Base-by-base conservation (phyloP, 805 yeast species). In the Yueomyces sinensis region DNA sequence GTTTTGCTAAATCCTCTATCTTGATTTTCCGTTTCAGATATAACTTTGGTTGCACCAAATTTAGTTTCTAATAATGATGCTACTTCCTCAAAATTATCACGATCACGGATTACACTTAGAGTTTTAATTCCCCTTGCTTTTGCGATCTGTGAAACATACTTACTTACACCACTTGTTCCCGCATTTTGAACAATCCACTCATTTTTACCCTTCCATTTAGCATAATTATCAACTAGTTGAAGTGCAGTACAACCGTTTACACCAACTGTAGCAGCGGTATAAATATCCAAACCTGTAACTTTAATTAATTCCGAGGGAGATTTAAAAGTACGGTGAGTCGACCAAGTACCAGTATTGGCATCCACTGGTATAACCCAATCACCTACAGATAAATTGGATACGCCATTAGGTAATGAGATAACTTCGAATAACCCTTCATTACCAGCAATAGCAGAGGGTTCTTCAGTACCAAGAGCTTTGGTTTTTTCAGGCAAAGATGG, bases 141-240 rank as follows among this genome's bases (percentile, higher is more conserved):
- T 22, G 82, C 95, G 35, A 91, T 72, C 58, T 91, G 99, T 32
- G 84, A 69, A 6, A 94, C 97, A 46, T 81, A 76, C 45, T 84
- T 75, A 5, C 95, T 95, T 9, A 91, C 99, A 20, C 91, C 94
- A 6, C 95, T 83, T 44, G 84, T 91, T 25, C 95, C 97, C 23
- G 95, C 98, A 49, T 89, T 91, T 61, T 91, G 97, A 41, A 91
- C 76, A 42, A 91, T 72, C 94, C 95, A 91, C 55, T 87, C 87
- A 29, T 62, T 63, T 4, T 40, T 44, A n/a, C 33, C 23, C 5
- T 40, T 39, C 54, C 63, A 53, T 11, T 25, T n/a, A 4, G 61
- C 52, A 54, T 73, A 81, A 56, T 78, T 70, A 14, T 79, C 74
- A 41, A 89, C 76, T 82, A 91, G 71, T 57, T 83, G 82, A 49